Conservation (phyloP, 305 asterid genomes). For the Fraxinus latifolia region DNA sequence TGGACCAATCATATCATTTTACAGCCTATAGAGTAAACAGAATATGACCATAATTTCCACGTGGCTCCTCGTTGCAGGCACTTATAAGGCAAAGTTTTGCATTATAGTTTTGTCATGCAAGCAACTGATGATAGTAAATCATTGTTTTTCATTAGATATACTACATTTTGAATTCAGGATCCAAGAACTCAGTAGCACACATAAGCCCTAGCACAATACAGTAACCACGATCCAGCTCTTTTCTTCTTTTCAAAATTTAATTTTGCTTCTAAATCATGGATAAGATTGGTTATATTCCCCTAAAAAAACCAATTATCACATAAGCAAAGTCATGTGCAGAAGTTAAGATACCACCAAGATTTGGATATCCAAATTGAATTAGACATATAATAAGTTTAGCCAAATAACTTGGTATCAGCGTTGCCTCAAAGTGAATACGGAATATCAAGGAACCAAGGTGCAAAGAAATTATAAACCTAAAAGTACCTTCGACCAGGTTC, state of each 20-base stretch:
- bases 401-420: neutral
- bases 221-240: neutral
- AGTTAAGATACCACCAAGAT: neutral
- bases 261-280: neutral
- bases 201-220: neutral
- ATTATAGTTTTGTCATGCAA: neutral
- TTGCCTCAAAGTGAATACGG: constrained; percentile 2
- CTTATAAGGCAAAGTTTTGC: neutral
- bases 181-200: constrained; percentile 13
- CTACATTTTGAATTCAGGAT: neutral
- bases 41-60: neutral
- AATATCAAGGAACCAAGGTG: constrained; percentile 1
- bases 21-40: constrained; percentile 7
- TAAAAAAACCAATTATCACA: neutral
- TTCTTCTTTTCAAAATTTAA: neutral
- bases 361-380: neutral
- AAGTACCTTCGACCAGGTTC: constrained; percentile 88
- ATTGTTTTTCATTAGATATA: neutral
- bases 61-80: constrained; percentile 9
- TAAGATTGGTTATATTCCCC: neutral
- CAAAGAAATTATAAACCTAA: constrained; percentile 19
- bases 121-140: constrained; percentile 5
- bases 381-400: neutral
- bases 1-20: neutral
- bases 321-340: neutral